Evolutionary conservation across 805 yeast genomes (phyloP), one percentile per base, ranked within the genome.

Genomic region (Lipomyces yamadae): DNA sequence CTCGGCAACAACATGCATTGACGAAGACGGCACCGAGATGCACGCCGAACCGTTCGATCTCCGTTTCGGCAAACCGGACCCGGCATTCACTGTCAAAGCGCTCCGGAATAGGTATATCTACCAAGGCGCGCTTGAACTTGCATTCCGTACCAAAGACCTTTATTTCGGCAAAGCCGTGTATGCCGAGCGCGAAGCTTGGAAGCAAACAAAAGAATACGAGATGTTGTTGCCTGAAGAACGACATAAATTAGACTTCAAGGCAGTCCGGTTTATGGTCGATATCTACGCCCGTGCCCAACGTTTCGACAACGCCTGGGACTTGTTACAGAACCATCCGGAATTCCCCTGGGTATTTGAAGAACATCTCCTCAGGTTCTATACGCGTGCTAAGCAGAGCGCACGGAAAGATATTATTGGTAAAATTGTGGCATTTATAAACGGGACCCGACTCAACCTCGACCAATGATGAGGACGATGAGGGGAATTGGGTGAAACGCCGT

Each of bases 161-260:
- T 80, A 80, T 0, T 85, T 89, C 74, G 93, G 92, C 3, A 86
- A 86, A 64, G 76, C 78, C 33, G 80, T 90, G 0, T 92, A 97
- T 96, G 76, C 78, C 1, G 96, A 90, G 73, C 84, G 98, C 73
- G 97, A 97, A 1, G 68, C 75, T 30, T 92, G 83, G 78, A 81
- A 97, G 61, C 85, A 85, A 66, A 81, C 90, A 0, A 69, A 71
- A 11, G 66, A 63, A 10, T 61, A 69, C 48, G 13, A 33, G 29
- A 33, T 34, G 4, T 52, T 66, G 11, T n/a, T 58, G 30, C 35
- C 8, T 18, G 24, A 18, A 5, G 56, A 52, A n/a, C 37, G 56
- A 15, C 59, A 58, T 8, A 30, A n/a, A 15, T 50, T 37, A n/a
- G 72, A 70, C 55, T 64, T 58, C 42, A 39, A 6, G 3, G 70